Conservation (phyloP, 768 basidiomycete species). For the Amanita fuliginea region DNA sequence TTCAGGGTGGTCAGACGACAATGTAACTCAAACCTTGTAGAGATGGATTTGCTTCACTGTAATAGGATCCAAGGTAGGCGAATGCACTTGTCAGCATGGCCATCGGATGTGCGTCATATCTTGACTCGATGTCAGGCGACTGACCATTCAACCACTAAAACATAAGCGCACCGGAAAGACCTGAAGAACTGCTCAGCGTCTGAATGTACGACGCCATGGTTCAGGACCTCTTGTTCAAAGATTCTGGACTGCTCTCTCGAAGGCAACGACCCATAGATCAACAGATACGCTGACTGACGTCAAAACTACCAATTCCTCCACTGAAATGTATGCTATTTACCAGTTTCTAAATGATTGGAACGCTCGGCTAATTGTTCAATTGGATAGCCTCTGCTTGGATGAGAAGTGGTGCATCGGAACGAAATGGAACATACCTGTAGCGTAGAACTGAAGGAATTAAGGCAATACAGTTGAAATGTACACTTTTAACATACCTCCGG, state of each 20-base stretch:
- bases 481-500: constrained; percentile 43
- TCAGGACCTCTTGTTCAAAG: constrained; percentile 70
- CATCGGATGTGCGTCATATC: constrained; percentile 91
- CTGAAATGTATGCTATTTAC: constrained; percentile 13
- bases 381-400: constrained; percentile 65
- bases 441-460: constrained; percentile 37
- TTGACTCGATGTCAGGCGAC: constrained; percentile 14
- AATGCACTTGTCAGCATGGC: constrained; percentile 81
- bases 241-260: constrained; percentile 41
- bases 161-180: constrained; percentile 41
- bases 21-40: constrained; percentile 44
- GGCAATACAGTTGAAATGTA: background rate
- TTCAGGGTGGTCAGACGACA: background rate
- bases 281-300: constrained; percentile 50
- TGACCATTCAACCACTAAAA: background rate
- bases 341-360: constrained; percentile 70
- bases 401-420: background rate
- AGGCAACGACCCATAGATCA: constrained; percentile 82
- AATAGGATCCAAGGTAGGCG: constrained; percentile 81
- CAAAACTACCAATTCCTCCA: background rate
- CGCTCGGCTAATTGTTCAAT: constrained; percentile 82
- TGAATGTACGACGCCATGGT: constrained; percentile 58
- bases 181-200: constrained; percentile 63
- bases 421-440: constrained; percentile 41
- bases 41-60: constrained; percentile 82